These are phyloP conservation scores for Dianthus caryophyllus DNA, from an alignment of 148 eudicot species.

Conservation along the genomic window DNA sequence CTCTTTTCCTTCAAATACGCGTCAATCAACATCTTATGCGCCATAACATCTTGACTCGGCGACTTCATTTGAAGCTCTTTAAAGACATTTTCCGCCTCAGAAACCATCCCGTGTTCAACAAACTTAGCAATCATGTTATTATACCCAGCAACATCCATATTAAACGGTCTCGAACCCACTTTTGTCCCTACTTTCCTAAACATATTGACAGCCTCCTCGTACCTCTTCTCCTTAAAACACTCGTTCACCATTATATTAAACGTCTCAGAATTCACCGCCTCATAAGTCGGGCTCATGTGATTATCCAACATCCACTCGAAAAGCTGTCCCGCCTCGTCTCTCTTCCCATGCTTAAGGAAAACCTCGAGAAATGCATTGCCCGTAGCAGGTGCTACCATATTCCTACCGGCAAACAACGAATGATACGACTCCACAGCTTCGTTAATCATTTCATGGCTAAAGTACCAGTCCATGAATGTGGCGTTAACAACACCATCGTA, in stretches of 20 bases:
- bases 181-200: constrained; percentile 65
- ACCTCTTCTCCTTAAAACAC: constrained; percentile 44
- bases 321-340: constrained; percentile 40
- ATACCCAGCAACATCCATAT: constrained; percentile 85
- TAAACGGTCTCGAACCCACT: constrained; percentile 58
- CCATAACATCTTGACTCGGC: constrained; percentile 69
- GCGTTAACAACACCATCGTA: constrained; percentile 81
- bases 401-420: constrained; percentile 45
- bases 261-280: constrained; percentile 39
- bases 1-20: constrained; percentile 56
- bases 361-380: constrained; percentile 74
- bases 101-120: constrained; percentile 69
- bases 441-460: constrained; percentile 46
- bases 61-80: constrained; percentile 63
- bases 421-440: constrained; percentile 79
- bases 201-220: constrained; percentile 51
- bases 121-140: constrained; percentile 61
- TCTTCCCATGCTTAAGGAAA: constrained; percentile 48
- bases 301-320: constrained; percentile 42
- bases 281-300: constrained; percentile 40
- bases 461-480: constrained; percentile 84
- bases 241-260: constrained; percentile 46
- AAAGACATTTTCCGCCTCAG: constrained; percentile 64
- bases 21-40: constrained; percentile 69
- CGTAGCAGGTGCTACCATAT: constrained; percentile 71